Evolutionary conservation across 108 stramenopile genomes (phyloP).

Genomic region (Pseudonitzschia pungens): DNA sequence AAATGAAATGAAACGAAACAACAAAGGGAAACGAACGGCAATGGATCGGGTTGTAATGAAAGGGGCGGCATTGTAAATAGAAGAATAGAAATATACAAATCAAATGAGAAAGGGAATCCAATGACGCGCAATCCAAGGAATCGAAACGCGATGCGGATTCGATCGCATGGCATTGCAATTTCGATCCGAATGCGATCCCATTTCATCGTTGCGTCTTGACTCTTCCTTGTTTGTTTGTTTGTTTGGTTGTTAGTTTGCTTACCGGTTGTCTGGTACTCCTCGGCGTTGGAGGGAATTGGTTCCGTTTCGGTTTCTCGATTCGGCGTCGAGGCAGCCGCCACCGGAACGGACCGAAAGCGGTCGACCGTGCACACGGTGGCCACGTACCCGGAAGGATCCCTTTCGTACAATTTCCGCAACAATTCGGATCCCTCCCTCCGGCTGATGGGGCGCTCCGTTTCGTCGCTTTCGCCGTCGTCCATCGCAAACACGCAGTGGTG

Average conservation of each 20-base stretch:
- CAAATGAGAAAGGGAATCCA: no score
- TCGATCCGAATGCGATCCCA: no score
- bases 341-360: background rate
- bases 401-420: background rate
- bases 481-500: background rate
- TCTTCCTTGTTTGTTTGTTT: no score
- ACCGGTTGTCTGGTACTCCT: slow-evolving; percentile 1
- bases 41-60: no score
- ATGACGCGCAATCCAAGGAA: no score
- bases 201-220: no score
- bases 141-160: no score
- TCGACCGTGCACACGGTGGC: background rate
- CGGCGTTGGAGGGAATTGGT: background rate
- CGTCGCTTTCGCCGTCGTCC: background rate
- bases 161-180: no score
- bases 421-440: background rate
- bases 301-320: background rate
- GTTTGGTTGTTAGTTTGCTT: background rate
- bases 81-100: no score
- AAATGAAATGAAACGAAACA: no score
- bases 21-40: no score
- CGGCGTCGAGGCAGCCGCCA: background rate
- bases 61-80: no score
- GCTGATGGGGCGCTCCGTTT: background rate
- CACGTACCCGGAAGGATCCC: background rate